These are phyloP conservation scores for Viola pubescens DNA, from an alignment of 441 rosid genomes.

Conservation along the genomic window DNA sequence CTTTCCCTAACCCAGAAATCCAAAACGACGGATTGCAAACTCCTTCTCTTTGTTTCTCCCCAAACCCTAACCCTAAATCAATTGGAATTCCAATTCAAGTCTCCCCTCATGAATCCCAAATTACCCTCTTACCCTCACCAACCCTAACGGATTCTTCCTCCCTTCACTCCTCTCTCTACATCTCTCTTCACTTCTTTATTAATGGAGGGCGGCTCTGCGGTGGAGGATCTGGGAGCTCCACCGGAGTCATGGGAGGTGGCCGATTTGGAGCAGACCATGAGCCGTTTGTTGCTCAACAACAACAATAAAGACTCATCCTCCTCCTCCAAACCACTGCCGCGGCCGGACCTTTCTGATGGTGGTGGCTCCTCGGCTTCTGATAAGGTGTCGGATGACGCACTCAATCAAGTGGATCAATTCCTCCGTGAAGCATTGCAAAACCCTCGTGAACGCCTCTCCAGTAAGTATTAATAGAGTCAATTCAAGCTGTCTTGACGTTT, in stretches of 20 bases:
- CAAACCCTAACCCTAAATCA: conserved; percentile 27
- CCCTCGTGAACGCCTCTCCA: conserved; percentile 73
- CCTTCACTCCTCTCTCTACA: neutral
- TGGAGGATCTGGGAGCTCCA: conserved; percentile 57
- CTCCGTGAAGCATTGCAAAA: conserved; percentile 71
- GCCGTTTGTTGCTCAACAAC: conserved; percentile 34
- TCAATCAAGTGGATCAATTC: conserved; percentile 65
- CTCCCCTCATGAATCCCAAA: neutral
- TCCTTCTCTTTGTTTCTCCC: neutral
- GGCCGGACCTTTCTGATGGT: neutral
- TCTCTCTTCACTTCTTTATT: neutral
- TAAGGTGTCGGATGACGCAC: conserved; percentile 34
- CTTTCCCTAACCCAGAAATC: neutral
- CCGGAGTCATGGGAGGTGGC: conserved; percentile 69
- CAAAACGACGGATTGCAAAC: too few relatives aligned
- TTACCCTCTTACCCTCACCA: conserved; percentile 1
- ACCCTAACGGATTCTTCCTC: conserved; percentile 15
- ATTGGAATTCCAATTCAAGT: conserved; percentile 15
- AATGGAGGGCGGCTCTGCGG: conserved; percentile 74
- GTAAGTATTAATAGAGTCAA: conserved; percentile 22
- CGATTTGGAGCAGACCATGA: conserved; percentile 52
- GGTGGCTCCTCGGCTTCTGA: conserved; percentile 16
- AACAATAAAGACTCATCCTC: neutral
- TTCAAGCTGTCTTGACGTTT: too few relatives aligned
- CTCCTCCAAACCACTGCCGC: conserved; percentile 2